Conservation (phyloP, 768 basidiomycete species). For the Amanita jacksonii region DNA sequence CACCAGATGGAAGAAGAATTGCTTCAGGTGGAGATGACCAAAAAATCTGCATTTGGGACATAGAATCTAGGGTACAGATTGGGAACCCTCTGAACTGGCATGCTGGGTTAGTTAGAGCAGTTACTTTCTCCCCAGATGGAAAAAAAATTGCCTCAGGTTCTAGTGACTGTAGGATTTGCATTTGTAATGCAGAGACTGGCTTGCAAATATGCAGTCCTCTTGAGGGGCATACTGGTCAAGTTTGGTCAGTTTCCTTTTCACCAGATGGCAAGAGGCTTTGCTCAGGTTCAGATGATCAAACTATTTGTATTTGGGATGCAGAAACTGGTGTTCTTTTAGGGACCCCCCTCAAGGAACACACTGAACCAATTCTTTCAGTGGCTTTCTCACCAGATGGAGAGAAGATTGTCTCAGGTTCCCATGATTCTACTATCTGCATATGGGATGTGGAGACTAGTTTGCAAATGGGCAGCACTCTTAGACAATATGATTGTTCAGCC, state of each 20-base stretch:
- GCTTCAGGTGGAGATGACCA: constrained; percentile 9
- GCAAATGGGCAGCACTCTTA: background rate
- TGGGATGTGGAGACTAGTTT: background rate
- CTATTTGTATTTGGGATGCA: background rate
- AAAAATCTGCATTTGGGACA: constrained; percentile 12
- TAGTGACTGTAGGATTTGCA: background rate
- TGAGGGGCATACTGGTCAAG: background rate
- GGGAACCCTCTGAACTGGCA: background rate
- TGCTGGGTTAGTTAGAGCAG: background rate
- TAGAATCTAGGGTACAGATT: constrained; percentile 7
- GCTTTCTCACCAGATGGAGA: constrained; percentile 6
- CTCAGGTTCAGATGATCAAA: background rate
- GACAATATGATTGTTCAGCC: too few species aligned
- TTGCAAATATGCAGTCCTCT: background rate
- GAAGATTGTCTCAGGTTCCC: constrained; percentile 9
- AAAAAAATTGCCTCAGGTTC: constrained; percentile 4
- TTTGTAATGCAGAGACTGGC: constrained; percentile 5
- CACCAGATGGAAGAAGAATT: constrained; percentile 10
- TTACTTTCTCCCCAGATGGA: constrained; percentile 7
- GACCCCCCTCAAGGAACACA: background rate
- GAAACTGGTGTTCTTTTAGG: background rate
- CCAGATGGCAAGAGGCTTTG: background rate
- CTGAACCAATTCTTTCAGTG: background rate
- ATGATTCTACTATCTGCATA: background rate
- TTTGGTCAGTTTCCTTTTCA: constrained; percentile 6